Conservation (phyloP, 2,329 filamentous ascomycete genomes). For the Hypoxylon sp. region DNA sequence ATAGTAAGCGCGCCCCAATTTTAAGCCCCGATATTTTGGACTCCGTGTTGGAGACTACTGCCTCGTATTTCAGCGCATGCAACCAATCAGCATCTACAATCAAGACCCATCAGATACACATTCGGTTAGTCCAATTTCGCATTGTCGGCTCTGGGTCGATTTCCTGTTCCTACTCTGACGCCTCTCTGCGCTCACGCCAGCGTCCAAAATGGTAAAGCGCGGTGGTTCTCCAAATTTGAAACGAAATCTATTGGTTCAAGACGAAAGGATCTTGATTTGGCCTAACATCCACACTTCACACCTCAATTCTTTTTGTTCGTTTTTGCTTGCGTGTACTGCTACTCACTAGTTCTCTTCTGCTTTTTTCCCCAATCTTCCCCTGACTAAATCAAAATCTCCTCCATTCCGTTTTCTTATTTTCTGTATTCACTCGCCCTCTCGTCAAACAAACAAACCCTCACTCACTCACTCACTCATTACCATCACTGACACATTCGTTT, state of each 20-base stretch:
- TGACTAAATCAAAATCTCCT: slow-evolving; percentile 10
- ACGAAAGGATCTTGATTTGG: slow-evolving; percentile 29
- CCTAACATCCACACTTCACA: slow-evolving; percentile 14
- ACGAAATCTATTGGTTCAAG: slow-evolving; percentile 27
- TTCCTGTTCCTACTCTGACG: slow-evolving; percentile 27
- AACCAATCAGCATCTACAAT: slow-evolving; percentile 8
- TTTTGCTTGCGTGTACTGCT: slow-evolving; percentile 31
- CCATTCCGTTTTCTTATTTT: slow-evolving; percentile 24
- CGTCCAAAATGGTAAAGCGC: slow-evolving; percentile 6
- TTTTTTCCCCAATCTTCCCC: slow-evolving; percentile 9
- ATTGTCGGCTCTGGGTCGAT: slow-evolving; percentile 7
- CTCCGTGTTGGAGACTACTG: slow-evolving; percentile 14
- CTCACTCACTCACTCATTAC: slow-evolving; percentile 11
- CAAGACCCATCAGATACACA: slow-evolving; percentile 2
- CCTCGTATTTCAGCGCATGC: slow-evolving; percentile 14
- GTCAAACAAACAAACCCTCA: too few species aligned
- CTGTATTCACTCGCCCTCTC: too few species aligned
- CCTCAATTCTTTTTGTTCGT: slow-evolving; percentile 25
- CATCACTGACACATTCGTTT: slow-evolving; percentile 27
- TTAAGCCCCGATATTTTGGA: slow-evolving; percentile 14
- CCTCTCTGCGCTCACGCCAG: slow-evolving; percentile 15
- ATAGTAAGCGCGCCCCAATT: slow-evolving; percentile 21
- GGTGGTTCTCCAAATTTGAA: slow-evolving; percentile 29
- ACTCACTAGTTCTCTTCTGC: slow-evolving; percentile 17
- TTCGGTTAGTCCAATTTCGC: slow-evolving; percentile 5